Evolutionary conservation across 345 rosid genomes (phyloP), one percentile per base, ranked within the genome.

Genomic region (Pistacia integerrima): DNA sequence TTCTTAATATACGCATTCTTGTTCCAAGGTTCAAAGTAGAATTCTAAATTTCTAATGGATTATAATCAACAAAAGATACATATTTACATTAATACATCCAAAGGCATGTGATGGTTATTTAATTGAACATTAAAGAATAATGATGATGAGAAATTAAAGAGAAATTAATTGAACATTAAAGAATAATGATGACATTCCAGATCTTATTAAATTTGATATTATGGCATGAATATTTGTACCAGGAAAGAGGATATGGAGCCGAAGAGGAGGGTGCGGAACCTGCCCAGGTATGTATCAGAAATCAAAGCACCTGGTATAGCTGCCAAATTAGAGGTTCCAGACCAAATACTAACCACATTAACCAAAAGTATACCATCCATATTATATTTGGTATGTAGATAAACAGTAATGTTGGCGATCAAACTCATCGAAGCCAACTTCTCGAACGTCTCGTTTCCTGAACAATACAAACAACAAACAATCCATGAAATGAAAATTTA

Each of bases 381-480:
- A 73, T 88, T 88, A 81, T 86, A 91, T 76, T 76, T 77, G 25
- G 81, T 82, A 14, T 79, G 79, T 49, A 91, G 74, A 83, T 87
- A 90, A 64, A 90, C 84, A 1, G 88, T 74, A 56, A 90, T 65
- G 77, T 88, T 88, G 8, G 87, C 87, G 9, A 87, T 67, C 76
- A 90, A 67, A 71, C 94, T 82, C 91, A 91, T 84, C 4, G 91
- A 88, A 51, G 94, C 97, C 77, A 87, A 70, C 74, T 90, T 91
- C 82, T 90, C 97, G 75, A 91, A 90, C 0, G 92, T 86, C 78
- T 91, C 89, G 57, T 91, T 91, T 76, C 80, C 91, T 90, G 11
- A 10, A 41, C 51, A 63, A 48, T 5, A 38, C 49, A 44, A 48
- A 46, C 14, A 35, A 49, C 48, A 16, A 25, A 18, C 17, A 9